Percentiles rank a stretch among this genome's conserved stretches.
Evolutionary conservation across 169 alveolate genomes (phyloP).

Genomic region (Eimeria praecox): DNA sequence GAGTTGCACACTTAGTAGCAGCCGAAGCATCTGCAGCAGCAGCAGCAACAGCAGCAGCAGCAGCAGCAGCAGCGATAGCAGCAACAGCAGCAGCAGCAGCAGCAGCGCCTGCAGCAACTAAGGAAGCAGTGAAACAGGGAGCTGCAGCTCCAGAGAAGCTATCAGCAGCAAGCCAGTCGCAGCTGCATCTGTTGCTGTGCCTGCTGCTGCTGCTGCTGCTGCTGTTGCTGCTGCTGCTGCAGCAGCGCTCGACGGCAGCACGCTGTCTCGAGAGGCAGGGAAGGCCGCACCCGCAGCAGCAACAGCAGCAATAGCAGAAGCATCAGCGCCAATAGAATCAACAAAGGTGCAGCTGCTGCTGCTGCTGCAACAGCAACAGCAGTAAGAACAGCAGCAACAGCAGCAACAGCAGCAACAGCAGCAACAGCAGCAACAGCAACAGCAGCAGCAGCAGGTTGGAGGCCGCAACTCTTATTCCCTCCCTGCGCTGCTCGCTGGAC

Average conservation of each 20-base stretch:
- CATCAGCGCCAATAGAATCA: background rate
- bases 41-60: slow-evolving; percentile 5
- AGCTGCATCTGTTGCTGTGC: slow-evolving; percentile 23
- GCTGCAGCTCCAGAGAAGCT: background rate
- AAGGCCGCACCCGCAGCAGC: slow-evolving; percentile 18
- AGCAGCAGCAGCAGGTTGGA: background rate
- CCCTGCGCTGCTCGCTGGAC: background rate
- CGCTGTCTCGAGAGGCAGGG: background rate
- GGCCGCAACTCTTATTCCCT: background rate
- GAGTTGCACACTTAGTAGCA: background rate
- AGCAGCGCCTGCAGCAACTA: background rate
- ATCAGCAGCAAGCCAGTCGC: slow-evolving; percentile 19
- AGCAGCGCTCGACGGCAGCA: background rate
- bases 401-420: background rate
- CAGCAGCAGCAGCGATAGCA: background rate
- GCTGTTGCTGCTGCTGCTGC: slow-evolving; percentile 37
- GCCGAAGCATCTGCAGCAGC: slow-evolving; percentile 39
- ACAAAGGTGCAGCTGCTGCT: too few relatives aligned
- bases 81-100: background rate
- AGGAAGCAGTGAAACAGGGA: background rate
- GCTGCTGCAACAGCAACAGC: background rate
- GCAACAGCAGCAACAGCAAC: background rate
- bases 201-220: slow-evolving; percentile 41
- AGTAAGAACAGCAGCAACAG: background rate
- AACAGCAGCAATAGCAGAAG: slow-evolving; percentile 1